phyloP scores from a whole-genome alignment of 257 asterid species.

The Mentha longifolia region DNA sequence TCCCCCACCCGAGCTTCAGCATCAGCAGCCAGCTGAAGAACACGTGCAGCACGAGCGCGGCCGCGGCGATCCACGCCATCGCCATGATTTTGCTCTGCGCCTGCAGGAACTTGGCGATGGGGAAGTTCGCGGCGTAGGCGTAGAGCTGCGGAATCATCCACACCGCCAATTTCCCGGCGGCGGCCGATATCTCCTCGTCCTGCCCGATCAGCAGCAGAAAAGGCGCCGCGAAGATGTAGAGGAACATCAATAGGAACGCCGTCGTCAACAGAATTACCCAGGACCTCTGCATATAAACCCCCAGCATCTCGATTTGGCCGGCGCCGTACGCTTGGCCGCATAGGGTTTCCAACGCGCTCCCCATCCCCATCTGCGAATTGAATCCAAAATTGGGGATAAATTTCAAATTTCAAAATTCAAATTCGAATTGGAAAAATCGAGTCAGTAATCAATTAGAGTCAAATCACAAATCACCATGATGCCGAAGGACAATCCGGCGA shows the following conservation, averaged over 20 bases:
- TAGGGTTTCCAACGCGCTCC: conserved; percentile 72
- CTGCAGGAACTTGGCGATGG: conserved; percentile 64
- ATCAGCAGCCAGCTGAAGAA: conserved; percentile 55
- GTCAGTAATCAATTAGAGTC: too few species aligned
- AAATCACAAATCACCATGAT: conserved; percentile 37
- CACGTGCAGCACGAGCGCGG: conserved; percentile 41
- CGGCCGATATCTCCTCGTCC: conserved; percentile 47
- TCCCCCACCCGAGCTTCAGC: conserved; percentile 45
- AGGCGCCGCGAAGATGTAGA: conserved; percentile 50
- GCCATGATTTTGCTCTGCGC: conserved; percentile 57
- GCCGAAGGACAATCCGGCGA: conserved; percentile 52
- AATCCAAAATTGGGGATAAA: too few species aligned
- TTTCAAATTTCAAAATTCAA: too few species aligned
- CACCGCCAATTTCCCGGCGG: conserved; percentile 56
- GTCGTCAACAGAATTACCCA: conserved; percentile 55
- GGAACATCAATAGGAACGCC: conserved; percentile 42
- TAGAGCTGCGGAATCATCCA: conserved; percentile 74
- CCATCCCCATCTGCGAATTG: conserved; percentile 61
- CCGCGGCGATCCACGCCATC: conserved; percentile 50
- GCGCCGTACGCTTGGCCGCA: conserved; percentile 77
- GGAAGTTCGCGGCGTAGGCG: conserved; percentile 65
- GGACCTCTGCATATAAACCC: conserved; percentile 67
- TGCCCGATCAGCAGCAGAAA: conserved; percentile 53
- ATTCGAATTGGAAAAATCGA: too few species aligned
- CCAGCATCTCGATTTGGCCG: conserved; percentile 60